These are phyloP conservation scores for Musa balbisiana DNA, from an alignment of 202 grass and related monocot species.

Conservation along the genomic window DNA sequence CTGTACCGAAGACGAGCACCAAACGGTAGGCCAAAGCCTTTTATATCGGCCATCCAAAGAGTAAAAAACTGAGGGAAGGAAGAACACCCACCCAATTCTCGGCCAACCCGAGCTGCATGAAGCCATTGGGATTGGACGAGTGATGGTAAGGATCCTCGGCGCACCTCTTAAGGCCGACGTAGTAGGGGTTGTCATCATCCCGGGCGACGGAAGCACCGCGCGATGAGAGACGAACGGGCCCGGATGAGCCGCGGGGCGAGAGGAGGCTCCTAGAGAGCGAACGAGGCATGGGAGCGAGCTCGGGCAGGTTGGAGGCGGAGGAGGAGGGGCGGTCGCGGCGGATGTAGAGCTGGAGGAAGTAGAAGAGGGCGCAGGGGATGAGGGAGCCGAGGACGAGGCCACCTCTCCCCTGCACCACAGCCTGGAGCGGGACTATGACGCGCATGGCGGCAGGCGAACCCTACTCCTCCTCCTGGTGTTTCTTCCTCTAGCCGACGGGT, in stretches of 20 bases:
- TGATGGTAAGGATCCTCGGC: constrained; percentile 48
- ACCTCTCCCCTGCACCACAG: constrained; percentile 83
- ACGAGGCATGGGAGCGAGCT: constrained; percentile 23
- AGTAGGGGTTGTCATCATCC: constrained; percentile 66
- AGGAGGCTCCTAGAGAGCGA: constrained; percentile 47
- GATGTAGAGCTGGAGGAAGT: constrained; percentile 71
- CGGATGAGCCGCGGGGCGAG: constrained; percentile 28
- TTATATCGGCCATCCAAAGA: not conserved
- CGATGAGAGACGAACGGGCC: constrained; percentile 31
- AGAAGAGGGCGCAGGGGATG: constrained; percentile 98
- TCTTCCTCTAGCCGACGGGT: not conserved
- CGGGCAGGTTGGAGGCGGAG: constrained; percentile 4
- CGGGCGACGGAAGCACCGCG: constrained; percentile 33
- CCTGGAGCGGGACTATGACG: constrained; percentile 87
- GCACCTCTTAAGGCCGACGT: constrained; percentile 54
- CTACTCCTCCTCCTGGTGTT: not conserved
- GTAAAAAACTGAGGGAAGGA: not conserved
- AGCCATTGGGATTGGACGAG: constrained; percentile 40
- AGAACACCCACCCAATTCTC: constrained; percentile 56
- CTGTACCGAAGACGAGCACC: constrained; percentile 34
- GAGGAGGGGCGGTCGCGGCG: not conserved
- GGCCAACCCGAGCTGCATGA: constrained; percentile 86
- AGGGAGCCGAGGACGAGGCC: constrained; percentile 95
- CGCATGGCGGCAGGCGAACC: constrained; percentile 46
- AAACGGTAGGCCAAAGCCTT: too few relatives aligned